Percentiles rank a stretch among this genome's conserved stretches.
Evolutionary conservation across 768 basidiomycete genomes (phyloP).

Genomic region (Termitomyces sp.): DNA sequence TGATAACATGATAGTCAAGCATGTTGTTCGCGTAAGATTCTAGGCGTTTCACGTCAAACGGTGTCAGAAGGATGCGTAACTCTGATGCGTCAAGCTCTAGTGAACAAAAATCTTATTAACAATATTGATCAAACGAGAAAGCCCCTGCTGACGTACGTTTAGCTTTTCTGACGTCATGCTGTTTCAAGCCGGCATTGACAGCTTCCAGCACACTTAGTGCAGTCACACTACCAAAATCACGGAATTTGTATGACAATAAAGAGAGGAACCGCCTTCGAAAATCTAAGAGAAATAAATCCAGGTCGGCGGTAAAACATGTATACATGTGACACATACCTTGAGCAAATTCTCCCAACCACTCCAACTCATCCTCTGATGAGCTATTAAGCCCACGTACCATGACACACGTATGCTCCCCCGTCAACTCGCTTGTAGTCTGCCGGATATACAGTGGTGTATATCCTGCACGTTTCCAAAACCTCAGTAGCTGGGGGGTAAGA

Average conservation of each 20-base stretch:
- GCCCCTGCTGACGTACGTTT: constrained; percentile 24
- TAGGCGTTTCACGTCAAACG: constrained; percentile 94
- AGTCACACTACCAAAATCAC: constrained; percentile 86
- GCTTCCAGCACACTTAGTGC: constrained; percentile 88
- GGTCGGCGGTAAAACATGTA: background rate
- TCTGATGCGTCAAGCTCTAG: constrained; percentile 30
- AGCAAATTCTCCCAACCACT: constrained; percentile 88
- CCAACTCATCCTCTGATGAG: constrained; percentile 52
- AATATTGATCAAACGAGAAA: background rate
- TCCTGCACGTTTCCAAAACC: constrained; percentile 95
- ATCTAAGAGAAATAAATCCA: constrained; percentile 41
- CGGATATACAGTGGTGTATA: constrained; percentile 90
- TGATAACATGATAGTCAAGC: constrained; percentile 93
- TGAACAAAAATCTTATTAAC: background rate
- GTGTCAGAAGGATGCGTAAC: constrained; percentile 63
- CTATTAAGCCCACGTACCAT: constrained; percentile 87
- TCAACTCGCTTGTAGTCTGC: constrained; percentile 91
- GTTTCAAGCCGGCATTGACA: constrained; percentile 56
- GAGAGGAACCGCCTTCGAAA: constrained; percentile 88
- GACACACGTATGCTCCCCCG: constrained; percentile 93
- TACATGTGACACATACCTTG: constrained; percentile 45
- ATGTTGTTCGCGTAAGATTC: constrained; percentile 94
- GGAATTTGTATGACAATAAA: constrained; percentile 89
- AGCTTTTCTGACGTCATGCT: constrained; percentile 30
- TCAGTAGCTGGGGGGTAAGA: constrained; percentile 77